Evolutionary conservation across 345 rosid genomes (phyloP).

Genomic region (Passiflora organensis): DNA sequence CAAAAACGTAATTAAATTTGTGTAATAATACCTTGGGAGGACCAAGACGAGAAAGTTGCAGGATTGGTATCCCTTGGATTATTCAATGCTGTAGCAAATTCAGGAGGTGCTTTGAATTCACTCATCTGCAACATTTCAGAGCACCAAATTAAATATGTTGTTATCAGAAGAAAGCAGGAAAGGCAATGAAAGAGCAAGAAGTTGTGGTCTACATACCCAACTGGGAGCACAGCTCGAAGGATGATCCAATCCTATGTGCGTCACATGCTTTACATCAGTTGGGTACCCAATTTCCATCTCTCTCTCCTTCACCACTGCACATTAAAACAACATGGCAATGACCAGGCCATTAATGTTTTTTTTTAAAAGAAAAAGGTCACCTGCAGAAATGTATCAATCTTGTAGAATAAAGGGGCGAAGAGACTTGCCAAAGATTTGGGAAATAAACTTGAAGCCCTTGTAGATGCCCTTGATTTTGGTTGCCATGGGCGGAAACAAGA

Average conservation of each 20-base stretch:
- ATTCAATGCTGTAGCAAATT: slow-evolving; percentile 47
- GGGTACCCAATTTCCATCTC: slow-evolving; percentile 89
- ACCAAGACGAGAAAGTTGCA: slow-evolving; percentile 49
- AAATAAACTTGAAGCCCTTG: slow-evolving; percentile 79
- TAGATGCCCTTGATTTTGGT: slow-evolving; percentile 78
- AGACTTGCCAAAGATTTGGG: slow-evolving; percentile 72
- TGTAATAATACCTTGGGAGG: slow-evolving; percentile 80
- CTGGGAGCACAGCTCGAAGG: slow-evolving; percentile 64
- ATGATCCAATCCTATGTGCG: slow-evolving; percentile 89
- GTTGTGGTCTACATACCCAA: slow-evolving; percentile 54
- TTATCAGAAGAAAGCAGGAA: too few species aligned
- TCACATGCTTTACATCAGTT: slow-evolving; percentile 91
- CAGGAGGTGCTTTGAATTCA: slow-evolving; percentile 67
- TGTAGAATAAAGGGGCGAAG: too few species aligned
- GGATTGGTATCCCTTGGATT: slow-evolving; percentile 54
- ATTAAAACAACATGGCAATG: neutral
- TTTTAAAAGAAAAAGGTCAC: too few species aligned
- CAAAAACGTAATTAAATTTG: too few species aligned
- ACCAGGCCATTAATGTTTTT: too few species aligned
- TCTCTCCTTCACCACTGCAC: slow-evolving; percentile 63
- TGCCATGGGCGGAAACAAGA: slow-evolving; percentile 43
- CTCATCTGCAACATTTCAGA: slow-evolving; percentile 57
- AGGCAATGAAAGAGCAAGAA: too few species aligned
- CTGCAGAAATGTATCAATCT: too few species aligned
- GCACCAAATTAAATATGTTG: too few species aligned